A percentile compares a stretch with the other conserved stretches of the same genome.
Evolutionary conservation across 2,329 filamentous ascomycete genomes (phyloP).

Genomic region (Hypocrella siamensis): DNA sequence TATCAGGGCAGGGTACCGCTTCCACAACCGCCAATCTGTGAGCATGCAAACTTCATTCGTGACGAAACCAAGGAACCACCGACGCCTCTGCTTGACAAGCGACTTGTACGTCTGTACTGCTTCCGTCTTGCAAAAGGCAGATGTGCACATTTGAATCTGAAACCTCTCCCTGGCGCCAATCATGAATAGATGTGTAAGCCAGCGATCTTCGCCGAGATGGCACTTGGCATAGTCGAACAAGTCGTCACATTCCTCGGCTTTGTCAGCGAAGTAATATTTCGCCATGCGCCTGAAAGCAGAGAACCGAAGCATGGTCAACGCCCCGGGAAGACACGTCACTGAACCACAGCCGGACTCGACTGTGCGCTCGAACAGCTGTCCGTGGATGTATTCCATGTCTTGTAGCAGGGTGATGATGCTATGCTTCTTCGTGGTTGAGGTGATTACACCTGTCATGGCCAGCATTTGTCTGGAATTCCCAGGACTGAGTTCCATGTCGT

Average conservation of each 20-base stretch:
- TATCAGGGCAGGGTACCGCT: constrained; percentile 72
- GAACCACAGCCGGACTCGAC: constrained; percentile 90
- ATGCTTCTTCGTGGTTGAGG: constrained; percentile 77
- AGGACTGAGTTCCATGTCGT: constrained; percentile 94
- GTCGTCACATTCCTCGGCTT: constrained; percentile 88
- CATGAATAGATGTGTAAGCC: constrained; percentile 98
- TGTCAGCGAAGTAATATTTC: constrained; percentile 96
- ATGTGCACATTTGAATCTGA: constrained; percentile 95
- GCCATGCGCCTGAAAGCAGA: constrained; percentile 94
- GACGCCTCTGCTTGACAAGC: constrained; percentile 80
- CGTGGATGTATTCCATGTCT: constrained; percentile 97
- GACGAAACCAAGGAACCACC: constrained; percentile 96
- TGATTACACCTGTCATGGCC: constrained; percentile 96
- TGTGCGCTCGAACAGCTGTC: constrained; percentile 87
- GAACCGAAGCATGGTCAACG: constrained; percentile 89
- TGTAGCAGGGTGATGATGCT: constrained; percentile 83
- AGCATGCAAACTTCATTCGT: constrained; percentile 98
- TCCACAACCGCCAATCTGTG: constrained; percentile 86
- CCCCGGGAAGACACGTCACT: constrained; percentile 87
- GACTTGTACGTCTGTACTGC: constrained; percentile 78
- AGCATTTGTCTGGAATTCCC: constrained; percentile 86
- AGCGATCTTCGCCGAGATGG: constrained; percentile 87
- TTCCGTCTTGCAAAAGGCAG: constrained; percentile 96
- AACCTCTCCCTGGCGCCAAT: constrained; percentile 85
- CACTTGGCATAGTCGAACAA: constrained; percentile 95